Conservation (phyloP, 2,329 filamentous ascomycete genomes). For the Byssothecium circinans region DNA sequence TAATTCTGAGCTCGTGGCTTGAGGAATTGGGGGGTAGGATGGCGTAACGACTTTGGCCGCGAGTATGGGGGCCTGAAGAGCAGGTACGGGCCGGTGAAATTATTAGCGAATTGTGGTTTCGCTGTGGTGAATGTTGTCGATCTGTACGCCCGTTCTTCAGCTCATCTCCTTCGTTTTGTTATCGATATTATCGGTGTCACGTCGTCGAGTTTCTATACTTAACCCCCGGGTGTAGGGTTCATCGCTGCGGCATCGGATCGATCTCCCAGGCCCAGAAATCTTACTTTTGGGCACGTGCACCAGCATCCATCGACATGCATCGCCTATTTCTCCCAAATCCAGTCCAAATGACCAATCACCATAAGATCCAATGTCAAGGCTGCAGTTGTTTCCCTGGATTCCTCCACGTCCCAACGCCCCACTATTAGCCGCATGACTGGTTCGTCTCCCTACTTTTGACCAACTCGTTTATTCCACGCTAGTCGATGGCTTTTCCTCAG, state of each 20-base stretch:
- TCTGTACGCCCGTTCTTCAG: too few species aligned
- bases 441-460: not conserved
- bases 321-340: not conserved
- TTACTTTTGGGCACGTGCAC: not conserved
- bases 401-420: not conserved
- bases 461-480: too few species aligned
- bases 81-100: not conserved
- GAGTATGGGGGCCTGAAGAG: conserved; percentile 1
- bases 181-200: not conserved
- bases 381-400: not conserved
- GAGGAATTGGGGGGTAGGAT: not conserved
- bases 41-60: too few species aligned
- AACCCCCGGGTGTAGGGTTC: not conserved
- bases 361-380: not conserved
- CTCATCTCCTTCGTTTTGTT: too few species aligned
- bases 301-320: not conserved
- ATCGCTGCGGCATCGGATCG: not conserved
- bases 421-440: not conserved
- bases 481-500: too few species aligned
- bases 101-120: not conserved
- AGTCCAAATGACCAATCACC: not conserved
- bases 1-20: not conserved
- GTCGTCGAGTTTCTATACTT: not conserved
- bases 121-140: too few species aligned
- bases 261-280: not conserved